Evolutionary conservation across 2,329 filamentous ascomycete genomes (phyloP).

Genomic region (Sporothrix protearum): DNA sequence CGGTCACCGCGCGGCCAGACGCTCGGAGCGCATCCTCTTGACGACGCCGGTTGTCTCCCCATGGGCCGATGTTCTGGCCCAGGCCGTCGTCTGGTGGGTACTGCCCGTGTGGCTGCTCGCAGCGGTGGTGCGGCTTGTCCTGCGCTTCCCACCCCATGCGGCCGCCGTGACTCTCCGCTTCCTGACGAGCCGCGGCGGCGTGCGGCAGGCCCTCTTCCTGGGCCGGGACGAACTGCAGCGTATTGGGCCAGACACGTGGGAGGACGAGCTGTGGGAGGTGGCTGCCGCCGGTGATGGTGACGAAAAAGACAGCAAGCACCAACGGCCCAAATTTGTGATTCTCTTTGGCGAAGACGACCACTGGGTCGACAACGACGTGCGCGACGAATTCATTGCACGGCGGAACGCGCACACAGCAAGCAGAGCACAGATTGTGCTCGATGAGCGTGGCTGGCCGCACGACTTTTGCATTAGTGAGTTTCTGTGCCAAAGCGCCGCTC

Average conservation of each 20-base stretch:
- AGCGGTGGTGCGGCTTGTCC: constrained; percentile 42
- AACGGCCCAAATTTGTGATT: constrained; percentile 52
- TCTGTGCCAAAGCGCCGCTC: neutral
- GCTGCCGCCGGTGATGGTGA: constrained; percentile 25
- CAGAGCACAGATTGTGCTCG: constrained; percentile 50
- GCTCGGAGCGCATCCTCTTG: constrained; percentile 44
- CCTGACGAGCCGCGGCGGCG: constrained; percentile 54
- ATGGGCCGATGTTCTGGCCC: constrained; percentile 42
- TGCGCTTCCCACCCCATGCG: constrained; percentile 47
- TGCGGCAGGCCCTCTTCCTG: constrained; percentile 58
- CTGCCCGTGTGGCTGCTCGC: constrained; percentile 41
- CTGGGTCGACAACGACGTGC: constrained; percentile 56
- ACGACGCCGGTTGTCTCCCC: constrained; percentile 42
- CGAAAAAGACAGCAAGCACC: neutral
- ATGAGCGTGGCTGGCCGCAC: constrained; percentile 55
- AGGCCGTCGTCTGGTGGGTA: constrained; percentile 41
- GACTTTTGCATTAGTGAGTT: constrained; percentile 57
- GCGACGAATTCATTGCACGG: constrained; percentile 54
- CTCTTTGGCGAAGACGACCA: constrained; percentile 59
- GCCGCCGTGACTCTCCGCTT: constrained; percentile 52
- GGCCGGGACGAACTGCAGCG: constrained; percentile 58
- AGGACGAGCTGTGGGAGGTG: constrained; percentile 55
- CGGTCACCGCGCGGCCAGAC: constrained; percentile 57
- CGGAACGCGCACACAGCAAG: constrained; percentile 33
- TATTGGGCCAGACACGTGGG: constrained; percentile 59